A percentile compares a stretch with the other conserved stretches of the same genome.
These are phyloP conservation scores for Aspergillaceae sp. DNA, from an alignment of 2,329 filamentous ascomycete species.

Conservation along the genomic window DNA sequence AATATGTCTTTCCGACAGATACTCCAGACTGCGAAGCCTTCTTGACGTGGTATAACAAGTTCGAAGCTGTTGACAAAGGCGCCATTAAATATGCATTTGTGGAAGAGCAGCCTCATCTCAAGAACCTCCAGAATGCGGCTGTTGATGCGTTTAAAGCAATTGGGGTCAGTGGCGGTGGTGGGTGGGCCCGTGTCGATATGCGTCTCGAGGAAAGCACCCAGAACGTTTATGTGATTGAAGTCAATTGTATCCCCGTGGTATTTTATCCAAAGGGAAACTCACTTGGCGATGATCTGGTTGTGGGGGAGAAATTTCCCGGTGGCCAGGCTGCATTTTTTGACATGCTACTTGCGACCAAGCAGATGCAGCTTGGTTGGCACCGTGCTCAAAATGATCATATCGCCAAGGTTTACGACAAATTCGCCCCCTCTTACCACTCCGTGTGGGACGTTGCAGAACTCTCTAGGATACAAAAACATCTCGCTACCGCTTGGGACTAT, in stretches of 20 bases:
- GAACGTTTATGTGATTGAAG: background rate
- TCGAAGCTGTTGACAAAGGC: constrained; percentile 1
- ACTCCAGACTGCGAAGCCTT: constrained; percentile 1
- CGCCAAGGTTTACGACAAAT: constrained; percentile 1
- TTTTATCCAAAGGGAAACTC: background rate
- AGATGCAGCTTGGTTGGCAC: constrained; percentile 2
- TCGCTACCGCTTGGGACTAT: background rate
- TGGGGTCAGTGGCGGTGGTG: constrained; percentile 1
- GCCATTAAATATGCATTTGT: constrained; percentile 1
- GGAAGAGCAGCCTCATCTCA: constrained; percentile 1
- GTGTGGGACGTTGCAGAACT: background rate
- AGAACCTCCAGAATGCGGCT: background rate
- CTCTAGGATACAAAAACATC: background rate
- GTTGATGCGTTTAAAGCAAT: constrained; percentile 1
- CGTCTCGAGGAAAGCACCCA: background rate
- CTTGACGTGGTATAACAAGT: constrained; percentile 3
- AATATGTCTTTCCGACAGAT: constrained; percentile 1
- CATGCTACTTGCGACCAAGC: constrained; percentile 5
- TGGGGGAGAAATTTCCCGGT: constrained; percentile 2
- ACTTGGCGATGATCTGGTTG: background rate
- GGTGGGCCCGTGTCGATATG: background rate
- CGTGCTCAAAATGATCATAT: background rate
- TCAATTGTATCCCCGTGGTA: too few species aligned
- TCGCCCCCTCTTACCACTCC: background rate
- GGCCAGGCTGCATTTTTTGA: constrained; percentile 6